Percentiles rank a stretch among this genome's conserved stretches.
phyloP scores from a whole-genome alignment of 139 green algal species.

The Deuterostichococcus epilithicus region DNA sequence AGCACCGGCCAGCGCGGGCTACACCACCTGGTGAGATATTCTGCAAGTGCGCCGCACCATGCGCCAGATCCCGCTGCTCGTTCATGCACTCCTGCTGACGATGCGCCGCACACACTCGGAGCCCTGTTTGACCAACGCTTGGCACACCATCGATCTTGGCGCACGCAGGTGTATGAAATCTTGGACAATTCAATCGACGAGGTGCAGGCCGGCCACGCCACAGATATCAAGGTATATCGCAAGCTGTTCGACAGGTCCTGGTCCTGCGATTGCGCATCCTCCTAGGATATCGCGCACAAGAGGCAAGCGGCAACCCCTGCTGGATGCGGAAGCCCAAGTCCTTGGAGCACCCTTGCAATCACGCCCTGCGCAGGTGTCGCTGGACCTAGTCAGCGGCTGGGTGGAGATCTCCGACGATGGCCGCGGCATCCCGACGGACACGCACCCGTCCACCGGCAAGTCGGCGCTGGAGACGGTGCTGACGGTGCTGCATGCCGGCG shows the following conservation, averaged over 20 bases:
- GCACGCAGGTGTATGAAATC: conserved; percentile 85
- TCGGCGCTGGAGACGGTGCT: conserved; percentile 82
- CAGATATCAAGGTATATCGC: conserved; percentile 41
- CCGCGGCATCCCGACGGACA: conserved; percentile 88
- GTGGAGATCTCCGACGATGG: conserved; percentile 86
- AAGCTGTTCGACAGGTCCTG: neutral
- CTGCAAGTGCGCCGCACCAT: too few species aligned
- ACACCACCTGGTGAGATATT: conserved; percentile 77
- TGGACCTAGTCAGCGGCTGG: conserved; percentile 60
- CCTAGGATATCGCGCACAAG: neutral
- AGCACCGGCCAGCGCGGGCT: conserved; percentile 85
- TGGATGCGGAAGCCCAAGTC: neutral
- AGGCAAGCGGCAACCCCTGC: neutral
- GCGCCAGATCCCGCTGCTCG: too few species aligned
- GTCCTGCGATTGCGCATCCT: neutral
- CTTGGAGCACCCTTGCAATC: too few species aligned
- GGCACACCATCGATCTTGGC: too few species aligned
- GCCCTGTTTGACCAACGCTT: too few species aligned
- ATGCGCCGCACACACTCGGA: too few species aligned
- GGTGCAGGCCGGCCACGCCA: conserved; percentile 81
- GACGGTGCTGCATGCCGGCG: conserved; percentile 94
- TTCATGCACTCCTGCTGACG: too few species aligned
- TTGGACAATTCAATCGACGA: conserved; percentile 96
- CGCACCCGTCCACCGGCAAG: conserved; percentile 84
- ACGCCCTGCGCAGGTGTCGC: conserved; percentile 34